phyloP scores from a whole-genome alignment of 1,284 basidiomycete species.

The Pseudozyma pruni region DNA sequence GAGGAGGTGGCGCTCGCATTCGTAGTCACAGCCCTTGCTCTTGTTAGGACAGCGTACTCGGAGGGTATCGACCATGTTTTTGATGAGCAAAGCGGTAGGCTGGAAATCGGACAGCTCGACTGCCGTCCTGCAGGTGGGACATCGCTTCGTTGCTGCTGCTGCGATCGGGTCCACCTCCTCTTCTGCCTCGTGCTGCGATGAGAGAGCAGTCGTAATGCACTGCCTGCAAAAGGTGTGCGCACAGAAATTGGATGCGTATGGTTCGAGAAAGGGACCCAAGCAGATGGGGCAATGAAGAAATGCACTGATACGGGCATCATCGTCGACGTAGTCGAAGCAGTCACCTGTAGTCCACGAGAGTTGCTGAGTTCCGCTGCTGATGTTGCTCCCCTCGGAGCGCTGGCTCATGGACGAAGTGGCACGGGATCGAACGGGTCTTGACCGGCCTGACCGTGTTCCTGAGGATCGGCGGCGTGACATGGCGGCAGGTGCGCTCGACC shows the following conservation, averaged over 20 bases:
- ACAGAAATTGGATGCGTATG: conserved; percentile 37
- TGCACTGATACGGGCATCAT: conserved; percentile 34
- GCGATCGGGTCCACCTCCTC: conserved; percentile 1
- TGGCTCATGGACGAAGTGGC: conserved; percentile 39
- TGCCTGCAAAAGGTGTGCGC: conserved; percentile 55
- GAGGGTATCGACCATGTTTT: conserved; percentile 59
- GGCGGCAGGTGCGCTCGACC: conserved; percentile 6
- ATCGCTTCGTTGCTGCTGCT: conserved; percentile 7
- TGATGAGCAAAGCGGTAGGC: conserved; percentile 50
- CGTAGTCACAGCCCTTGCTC: conserved; percentile 43
- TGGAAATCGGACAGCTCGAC: conserved; percentile 30
- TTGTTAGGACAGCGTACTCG: conserved; percentile 50
- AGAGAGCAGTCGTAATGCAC: conserved; percentile 47
- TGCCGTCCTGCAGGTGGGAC: conserved; percentile 47
- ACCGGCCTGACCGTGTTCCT: conserved; percentile 9
- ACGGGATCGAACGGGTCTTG: conserved; percentile 19
- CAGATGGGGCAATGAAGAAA: conserved; percentile 48
- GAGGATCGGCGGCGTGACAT: conserved; percentile 32
- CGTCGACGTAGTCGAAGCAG: conserved; percentile 41
- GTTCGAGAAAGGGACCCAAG: conserved; percentile 52
- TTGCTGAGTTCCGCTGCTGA: conserved; percentile 32
- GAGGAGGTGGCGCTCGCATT: conserved; percentile 49
- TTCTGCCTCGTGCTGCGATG: neutral
- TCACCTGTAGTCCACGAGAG: conserved; percentile 41
- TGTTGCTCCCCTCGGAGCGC: conserved; percentile 39